These are phyloP conservation scores for Penicillium brevicompactum DNA, from an alignment of 2,329 filamentous ascomycete species.

Conservation along the genomic window DNA sequence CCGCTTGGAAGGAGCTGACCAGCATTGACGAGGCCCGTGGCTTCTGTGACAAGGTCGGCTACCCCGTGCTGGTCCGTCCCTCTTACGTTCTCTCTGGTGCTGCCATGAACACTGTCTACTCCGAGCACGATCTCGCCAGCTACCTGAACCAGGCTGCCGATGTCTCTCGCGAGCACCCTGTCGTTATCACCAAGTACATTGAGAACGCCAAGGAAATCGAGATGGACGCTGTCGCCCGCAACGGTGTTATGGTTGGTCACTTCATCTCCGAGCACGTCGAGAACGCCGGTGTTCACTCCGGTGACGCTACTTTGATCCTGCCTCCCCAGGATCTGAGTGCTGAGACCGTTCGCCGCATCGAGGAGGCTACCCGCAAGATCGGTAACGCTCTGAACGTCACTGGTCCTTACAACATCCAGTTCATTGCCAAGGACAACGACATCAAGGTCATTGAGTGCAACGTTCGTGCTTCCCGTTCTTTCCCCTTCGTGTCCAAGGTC, in stretches of 20 bases:
- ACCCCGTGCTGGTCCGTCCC: conserved; percentile 91
- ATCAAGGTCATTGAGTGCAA: conserved; percentile 99
- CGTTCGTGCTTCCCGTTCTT: conserved; percentile 91
- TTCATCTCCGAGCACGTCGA: conserved; percentile 99
- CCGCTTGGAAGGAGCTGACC: conserved; percentile 95
- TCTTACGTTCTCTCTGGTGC: conserved; percentile 97
- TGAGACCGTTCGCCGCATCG: conserved; percentile 87
- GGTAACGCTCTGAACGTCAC: conserved; percentile 92
- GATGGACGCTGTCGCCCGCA: conserved; percentile 95
- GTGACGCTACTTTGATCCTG: conserved; percentile 92
- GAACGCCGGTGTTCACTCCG: conserved; percentile 97
- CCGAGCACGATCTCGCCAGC: conserved; percentile 83
- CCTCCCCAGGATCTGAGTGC: conserved; percentile 90
- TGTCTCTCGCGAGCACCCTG: conserved; percentile 91
- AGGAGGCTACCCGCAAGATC: conserved; percentile 94
- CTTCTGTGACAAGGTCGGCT: conserved; percentile 87
- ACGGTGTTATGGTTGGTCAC: conserved; percentile 87
- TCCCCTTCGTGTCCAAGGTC: conserved; percentile 97
- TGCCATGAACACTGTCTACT: conserved; percentile 99
- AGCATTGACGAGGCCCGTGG: conserved; percentile 86
- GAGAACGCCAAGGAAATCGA: conserved; percentile 99
- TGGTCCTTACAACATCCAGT: conserved; percentile 97
- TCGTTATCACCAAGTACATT: conserved; percentile 99
- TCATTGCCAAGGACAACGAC: conserved; percentile 98
- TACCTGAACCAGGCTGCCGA: conserved; percentile 90